phyloP scores from a whole-genome alignment of 1,284 basidiomycete genomes.

The Rhodotorula sp. region DNA sequence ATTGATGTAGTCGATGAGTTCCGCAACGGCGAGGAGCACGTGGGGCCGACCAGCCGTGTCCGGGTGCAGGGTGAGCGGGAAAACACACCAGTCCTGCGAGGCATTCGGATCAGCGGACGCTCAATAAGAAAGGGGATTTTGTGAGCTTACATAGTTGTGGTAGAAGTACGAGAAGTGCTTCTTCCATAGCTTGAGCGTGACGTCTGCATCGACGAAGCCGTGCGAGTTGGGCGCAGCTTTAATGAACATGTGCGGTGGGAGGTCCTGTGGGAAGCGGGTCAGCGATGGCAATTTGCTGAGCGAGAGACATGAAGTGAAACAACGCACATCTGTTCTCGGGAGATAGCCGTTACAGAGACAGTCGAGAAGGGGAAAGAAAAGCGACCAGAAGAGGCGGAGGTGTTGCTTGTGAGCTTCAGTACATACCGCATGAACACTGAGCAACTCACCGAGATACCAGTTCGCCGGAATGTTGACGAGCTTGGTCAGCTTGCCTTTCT shows the following conservation, averaged over 20 bases:
- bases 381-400: neutral
- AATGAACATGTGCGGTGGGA: conserved; percentile 74
- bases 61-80: conserved; percentile 59
- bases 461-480: conserved; percentile 56
- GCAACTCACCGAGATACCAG: conserved; percentile 16
- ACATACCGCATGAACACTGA: too few species aligned
- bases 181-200: conserved; percentile 56
- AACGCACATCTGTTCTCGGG: neutral
- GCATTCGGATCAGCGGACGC: neutral
- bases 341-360: neutral
- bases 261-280: conserved; percentile 49
- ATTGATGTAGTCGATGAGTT: conserved; percentile 25
- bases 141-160: conserved; percentile 56
- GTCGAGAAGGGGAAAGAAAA: neutral
- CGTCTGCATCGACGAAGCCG: conserved; percentile 68
- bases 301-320: too few species aligned
- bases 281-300: too few species aligned
- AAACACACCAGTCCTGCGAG: neutral
- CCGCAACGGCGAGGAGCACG: conserved; percentile 73
- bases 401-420: too few species aligned
- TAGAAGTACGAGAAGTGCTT: conserved; percentile 66
- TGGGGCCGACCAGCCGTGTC: conserved; percentile 69
- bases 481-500: conserved; percentile 64
- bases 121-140: conserved; percentile 63
- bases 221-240: conserved; percentile 65